Evolutionary conservation across 2,329 filamentous ascomycete species (phyloP), one percentile per base, ranked within the genome.

Genomic region (Shiraia sp.): DNA sequence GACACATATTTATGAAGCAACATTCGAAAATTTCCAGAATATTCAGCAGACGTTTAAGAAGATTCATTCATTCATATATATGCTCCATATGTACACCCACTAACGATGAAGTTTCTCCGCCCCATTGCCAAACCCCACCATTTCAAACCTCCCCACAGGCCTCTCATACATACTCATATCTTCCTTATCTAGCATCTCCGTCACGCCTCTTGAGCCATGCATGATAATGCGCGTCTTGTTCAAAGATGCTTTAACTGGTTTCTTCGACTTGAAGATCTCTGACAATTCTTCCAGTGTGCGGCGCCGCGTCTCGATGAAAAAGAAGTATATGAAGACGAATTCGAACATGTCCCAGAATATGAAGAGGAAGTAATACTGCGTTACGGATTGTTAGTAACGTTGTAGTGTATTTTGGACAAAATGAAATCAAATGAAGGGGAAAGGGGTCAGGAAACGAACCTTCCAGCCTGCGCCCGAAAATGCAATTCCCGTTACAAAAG

Each of bases 261-360:
- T 66, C 32, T 51, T 57, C 0, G 63, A 62, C 29, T 63, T 62
- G 48, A 77, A 76, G 38, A 76, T 72, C 16, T 65, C 62, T 14
- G 69, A 67, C 10, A 77, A 57, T 54, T 76, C 74, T 51, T 77
- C 74, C 15, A 76, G 63, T 9, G 70, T 75, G 46, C 68, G 61
- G 24, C 68, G 57, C 32, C 69, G 66, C 36, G 64, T 65, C 41
- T 68, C 61, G 32, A 68, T 66, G 51, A 66, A 66, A 49, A 63
- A 66, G 41, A 66, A 65, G 49, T 73, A 67, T 8, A 59, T 46
- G 43, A 72, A 67, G 4, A 22, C 8, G 8, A 22, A 22, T 46
- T 72, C 71, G 45, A 74, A 69, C 1, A 66, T 58, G 45, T 74
- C 70, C 67, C 67, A 71, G 54, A 68, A 67, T 38, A 70, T 67